These are phyloP conservation scores for Coniella vitis DNA, from an alignment of 2,329 filamentous ascomycete genomes.

Conservation along the genomic window DNA sequence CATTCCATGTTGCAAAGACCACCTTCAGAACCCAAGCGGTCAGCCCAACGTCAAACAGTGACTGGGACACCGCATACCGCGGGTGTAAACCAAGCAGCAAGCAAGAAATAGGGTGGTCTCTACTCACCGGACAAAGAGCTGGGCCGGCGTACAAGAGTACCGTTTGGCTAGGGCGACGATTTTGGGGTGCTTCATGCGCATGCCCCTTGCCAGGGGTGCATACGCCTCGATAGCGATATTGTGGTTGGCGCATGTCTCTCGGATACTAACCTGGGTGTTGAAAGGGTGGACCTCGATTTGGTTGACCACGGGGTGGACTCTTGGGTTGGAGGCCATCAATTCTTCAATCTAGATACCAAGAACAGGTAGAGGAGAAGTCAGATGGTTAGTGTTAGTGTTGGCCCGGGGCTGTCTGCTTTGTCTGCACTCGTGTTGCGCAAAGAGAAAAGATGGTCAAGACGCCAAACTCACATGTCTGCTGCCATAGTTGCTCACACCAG, in stretches of 20 bases:
- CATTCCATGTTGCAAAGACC: conserved; percentile 69
- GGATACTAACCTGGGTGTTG: conserved; percentile 65
- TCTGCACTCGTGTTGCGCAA: background rate
- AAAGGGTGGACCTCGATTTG: conserved; percentile 81
- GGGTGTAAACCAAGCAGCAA: no score
- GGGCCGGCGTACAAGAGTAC: conserved; percentile 64
- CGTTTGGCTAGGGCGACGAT: conserved; percentile 57
- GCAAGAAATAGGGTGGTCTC: no score
- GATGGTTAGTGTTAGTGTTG: no score
- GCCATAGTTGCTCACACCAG: conserved; percentile 74
- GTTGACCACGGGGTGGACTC: conserved; percentile 62
- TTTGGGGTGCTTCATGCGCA: conserved; percentile 61
- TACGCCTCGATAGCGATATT: conserved; percentile 72
- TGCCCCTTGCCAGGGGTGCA: conserved; percentile 65
- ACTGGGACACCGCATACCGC: background rate
- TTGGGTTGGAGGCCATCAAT: conserved; percentile 55
- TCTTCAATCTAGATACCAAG: conserved; percentile 51
- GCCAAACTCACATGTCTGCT: conserved; percentile 56
- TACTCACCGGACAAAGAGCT: conserved; percentile 57
- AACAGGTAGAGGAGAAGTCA: no score
- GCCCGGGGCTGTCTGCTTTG: no score
- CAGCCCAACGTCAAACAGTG: background rate
- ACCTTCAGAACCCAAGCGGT: conserved; percentile 34
- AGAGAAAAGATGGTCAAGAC: no score
- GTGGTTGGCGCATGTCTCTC: conserved; percentile 57